phyloP scores from a whole-genome alignment of 257 asterid species.

The Solanum chilense region DNA sequence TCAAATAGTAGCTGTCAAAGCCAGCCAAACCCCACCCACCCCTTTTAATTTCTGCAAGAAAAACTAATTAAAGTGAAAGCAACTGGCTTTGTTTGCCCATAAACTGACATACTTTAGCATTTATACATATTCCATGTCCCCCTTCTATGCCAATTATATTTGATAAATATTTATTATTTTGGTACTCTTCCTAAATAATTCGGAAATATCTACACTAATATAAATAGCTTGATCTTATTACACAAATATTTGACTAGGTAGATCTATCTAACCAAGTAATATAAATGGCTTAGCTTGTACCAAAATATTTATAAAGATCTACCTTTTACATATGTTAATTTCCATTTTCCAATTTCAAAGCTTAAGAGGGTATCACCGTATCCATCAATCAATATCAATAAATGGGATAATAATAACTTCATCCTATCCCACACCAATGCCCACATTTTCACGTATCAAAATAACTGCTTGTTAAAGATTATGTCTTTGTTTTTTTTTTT shows the following conservation, averaged over 20 bases:
- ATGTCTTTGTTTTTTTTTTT: too few relatives aligned
- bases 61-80: conserved; percentile 17
- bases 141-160: neutral
- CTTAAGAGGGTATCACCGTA: neutral
- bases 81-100: conserved; percentile 38
- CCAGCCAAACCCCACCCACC: neutral
- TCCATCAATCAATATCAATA: neutral
- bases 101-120: conserved; percentile 1
- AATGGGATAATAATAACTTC: neutral
- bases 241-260: neutral
- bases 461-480: neutral
- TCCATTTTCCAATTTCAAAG: neutral
- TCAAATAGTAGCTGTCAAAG: neutral
- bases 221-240: neutral
- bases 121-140: neutral
- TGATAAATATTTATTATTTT: neutral
- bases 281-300: neutral
- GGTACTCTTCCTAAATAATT: neutral
- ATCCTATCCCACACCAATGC: neutral
- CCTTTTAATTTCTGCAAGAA: neutral
- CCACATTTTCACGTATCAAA: neutral
- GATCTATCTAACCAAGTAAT: neutral
- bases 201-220: neutral
- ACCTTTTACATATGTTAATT: neutral
- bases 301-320: neutral